phyloP scores from a whole-genome alignment of 345 rosid genomes.

The Acer saccharum region DNA sequence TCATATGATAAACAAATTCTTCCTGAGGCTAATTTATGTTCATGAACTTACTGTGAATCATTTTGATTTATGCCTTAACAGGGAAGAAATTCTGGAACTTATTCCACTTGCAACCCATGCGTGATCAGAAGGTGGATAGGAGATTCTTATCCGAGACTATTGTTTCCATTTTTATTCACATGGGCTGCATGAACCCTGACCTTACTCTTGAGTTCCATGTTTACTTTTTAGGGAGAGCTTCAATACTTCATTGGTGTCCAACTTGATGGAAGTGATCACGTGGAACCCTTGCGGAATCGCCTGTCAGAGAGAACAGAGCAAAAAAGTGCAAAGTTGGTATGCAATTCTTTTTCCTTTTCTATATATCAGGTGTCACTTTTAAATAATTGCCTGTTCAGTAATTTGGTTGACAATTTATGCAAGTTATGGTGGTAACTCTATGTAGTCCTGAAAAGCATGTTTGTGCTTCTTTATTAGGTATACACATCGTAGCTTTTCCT shows the following conservation, averaged over 20 bases:
- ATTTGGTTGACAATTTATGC: neutral
- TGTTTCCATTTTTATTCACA: constrained; percentile 5
- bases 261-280: constrained; percentile 94
- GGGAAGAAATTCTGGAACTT: constrained; percentile 99
- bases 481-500: neutral
- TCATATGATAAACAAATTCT: neutral
- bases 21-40: neutral
- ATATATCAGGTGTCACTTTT: neutral
- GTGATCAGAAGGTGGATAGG: constrained; percentile 75
- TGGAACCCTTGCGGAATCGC: constrained; percentile 80
- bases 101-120: constrained; percentile 98
- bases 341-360: constrained; percentile 17
- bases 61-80: constrained; percentile 39
- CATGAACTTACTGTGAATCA: constrained; percentile 8
- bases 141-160: constrained; percentile 13
- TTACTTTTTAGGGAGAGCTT: constrained; percentile 80
- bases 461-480: neutral
- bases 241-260: constrained; percentile 99
- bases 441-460: neutral
- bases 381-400: constrained; percentile 1
- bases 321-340: constrained; percentile 77
- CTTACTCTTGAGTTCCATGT: constrained; percentile 4
- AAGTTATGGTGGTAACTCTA: neutral
- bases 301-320: constrained; percentile 79
- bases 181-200: constrained; percentile 7